Evolutionary conservation across 176 grass and related monocot genomes (phyloP).

Genomic region (Triticum dicoccoides): DNA sequence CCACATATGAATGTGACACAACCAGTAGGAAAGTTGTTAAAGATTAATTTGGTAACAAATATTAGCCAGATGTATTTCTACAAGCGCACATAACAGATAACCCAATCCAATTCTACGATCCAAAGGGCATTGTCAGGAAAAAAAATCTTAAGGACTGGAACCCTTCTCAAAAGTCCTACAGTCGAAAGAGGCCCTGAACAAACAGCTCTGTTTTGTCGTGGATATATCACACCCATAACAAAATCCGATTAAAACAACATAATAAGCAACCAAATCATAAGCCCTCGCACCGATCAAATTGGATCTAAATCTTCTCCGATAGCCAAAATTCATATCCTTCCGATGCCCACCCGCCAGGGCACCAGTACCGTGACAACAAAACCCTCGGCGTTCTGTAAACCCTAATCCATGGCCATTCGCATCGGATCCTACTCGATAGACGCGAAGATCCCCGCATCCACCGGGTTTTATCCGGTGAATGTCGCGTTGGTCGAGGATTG

Average conservation of each 20-base stretch:
- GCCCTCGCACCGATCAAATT: not conserved
- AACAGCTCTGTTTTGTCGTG: not conserved
- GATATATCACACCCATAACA: not conserved
- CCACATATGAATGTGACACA: not conserved
- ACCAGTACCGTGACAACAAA: not conserved
- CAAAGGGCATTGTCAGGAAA: not conserved
- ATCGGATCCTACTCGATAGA: not conserved
- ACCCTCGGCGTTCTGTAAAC: constrained; percentile 11
- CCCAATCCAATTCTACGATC: not conserved
- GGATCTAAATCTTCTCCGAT: not conserved
- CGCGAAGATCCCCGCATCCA: not conserved
- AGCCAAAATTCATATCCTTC: not conserved
- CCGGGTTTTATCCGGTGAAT: not conserved
- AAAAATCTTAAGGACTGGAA: not conserved
- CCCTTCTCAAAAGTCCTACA: not conserved
- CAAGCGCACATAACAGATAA: not conserved
- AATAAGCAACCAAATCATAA: not conserved
- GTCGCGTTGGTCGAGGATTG: not conserved
- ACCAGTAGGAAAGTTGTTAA: not conserved
- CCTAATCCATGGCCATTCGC: not conserved
- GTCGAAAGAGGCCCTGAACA: not conserved
- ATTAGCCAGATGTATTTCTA: not conserved
- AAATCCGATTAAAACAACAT: not conserved
- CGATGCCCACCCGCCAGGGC: not conserved
- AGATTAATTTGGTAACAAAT: not conserved